These are phyloP conservation scores for Penicillium hesseltinei DNA, from an alignment of 2,329 filamentous ascomycete species.

Conservation along the genomic window DNA sequence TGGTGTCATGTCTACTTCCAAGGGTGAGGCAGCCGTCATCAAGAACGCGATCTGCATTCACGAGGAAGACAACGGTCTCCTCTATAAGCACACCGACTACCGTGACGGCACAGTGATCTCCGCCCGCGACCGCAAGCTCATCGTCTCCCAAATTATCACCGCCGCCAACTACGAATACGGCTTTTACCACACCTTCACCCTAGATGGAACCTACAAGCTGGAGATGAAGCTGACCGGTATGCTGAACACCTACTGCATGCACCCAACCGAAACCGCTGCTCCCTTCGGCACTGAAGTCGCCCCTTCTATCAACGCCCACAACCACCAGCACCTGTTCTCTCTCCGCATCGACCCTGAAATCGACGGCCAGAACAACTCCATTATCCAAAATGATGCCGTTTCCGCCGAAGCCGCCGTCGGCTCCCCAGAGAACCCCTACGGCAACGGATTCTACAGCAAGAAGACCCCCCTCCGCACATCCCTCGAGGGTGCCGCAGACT, in stretches of 20 bases:
- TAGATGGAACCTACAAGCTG: slow-evolving; percentile 85
- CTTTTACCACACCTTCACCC: slow-evolving; percentile 80
- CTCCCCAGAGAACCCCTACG: slow-evolving; percentile 67
- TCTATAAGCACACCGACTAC: slow-evolving; percentile 81
- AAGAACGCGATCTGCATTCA: slow-evolving; percentile 33
- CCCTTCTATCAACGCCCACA: slow-evolving; percentile 83
- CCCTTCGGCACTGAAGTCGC: slow-evolving; percentile 90
- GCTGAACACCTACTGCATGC: slow-evolving; percentile 82
- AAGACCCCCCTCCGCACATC: slow-evolving; percentile 44
- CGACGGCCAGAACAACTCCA: slow-evolving; percentile 76
- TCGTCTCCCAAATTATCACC: slow-evolving; percentile 88
- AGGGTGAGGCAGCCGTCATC: slow-evolving; percentile 24
- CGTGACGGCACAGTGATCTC: slow-evolving; percentile 81
- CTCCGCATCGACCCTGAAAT: slow-evolving; percentile 81
- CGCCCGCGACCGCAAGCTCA: slow-evolving; percentile 77
- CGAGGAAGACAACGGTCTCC: slow-evolving; percentile 32
- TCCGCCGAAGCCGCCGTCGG: slow-evolving; percentile 57
- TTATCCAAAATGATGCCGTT: slow-evolving; percentile 52
- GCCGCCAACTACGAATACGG: slow-evolving; percentile 93
- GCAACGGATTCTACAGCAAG: slow-evolving; percentile 58
- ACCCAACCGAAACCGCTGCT: slow-evolving; percentile 70
- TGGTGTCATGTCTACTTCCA: slow-evolving; percentile 24
- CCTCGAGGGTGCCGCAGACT: slow-evolving; percentile 50
- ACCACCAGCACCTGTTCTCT: slow-evolving; percentile 92
- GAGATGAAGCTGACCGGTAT: slow-evolving; percentile 89